A percentile compares a stretch with the other conserved stretches of the same genome.
Evolutionary conservation across 2,329 filamentous ascomycete species (phyloP).

Genomic region (Penicillium sp.): DNA sequence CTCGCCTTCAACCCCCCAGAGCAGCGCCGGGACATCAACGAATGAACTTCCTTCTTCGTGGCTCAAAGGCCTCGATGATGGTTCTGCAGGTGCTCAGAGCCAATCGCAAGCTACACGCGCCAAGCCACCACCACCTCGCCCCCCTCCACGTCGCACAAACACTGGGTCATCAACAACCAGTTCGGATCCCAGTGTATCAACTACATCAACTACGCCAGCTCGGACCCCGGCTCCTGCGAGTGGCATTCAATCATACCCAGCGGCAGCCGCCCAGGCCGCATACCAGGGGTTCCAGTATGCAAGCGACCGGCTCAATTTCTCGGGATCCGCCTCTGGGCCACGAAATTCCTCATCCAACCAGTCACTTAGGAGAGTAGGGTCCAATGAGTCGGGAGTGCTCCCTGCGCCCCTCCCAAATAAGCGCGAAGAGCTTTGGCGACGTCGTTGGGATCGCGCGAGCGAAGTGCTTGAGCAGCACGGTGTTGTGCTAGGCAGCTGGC

Average conservation of each 20-base stretch:
- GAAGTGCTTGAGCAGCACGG: slow-evolving; percentile 44
- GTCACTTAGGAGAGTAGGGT: slow-evolving; percentile 10
- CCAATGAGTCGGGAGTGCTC: slow-evolving; percentile 17
- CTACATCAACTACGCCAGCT: slow-evolving; percentile 12
- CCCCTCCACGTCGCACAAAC: slow-evolving; percentile 35
- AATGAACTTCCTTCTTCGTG: slow-evolving; percentile 7
- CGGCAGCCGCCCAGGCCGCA: slow-evolving; percentile 29
- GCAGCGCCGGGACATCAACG: slow-evolving; percentile 23
- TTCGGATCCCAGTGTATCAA: slow-evolving; percentile 10
- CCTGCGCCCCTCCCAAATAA: slow-evolving; percentile 44
- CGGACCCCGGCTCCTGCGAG: slow-evolving; percentile 11
- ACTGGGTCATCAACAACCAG: slow-evolving; percentile 26
- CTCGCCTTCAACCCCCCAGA: slow-evolving; percentile 28
- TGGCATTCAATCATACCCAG: slow-evolving; percentile 28
- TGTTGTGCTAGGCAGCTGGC: slow-evolving; percentile 49
- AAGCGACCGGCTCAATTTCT: slow-evolving; percentile 30
- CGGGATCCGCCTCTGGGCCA: slow-evolving; percentile 19
- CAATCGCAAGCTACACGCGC: slow-evolving; percentile 14
- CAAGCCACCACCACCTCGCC: slow-evolving; percentile 33
- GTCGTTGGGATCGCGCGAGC: slow-evolving; percentile 49
- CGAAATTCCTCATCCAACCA: slow-evolving; percentile 26
- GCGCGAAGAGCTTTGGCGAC: slow-evolving; percentile 51
- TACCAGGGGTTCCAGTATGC: slow-evolving; percentile 34
- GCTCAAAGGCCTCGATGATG: slow-evolving; percentile 1
- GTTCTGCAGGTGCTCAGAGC: slow-evolving; percentile 2